phyloP scores from a whole-genome alignment of 176 grass and related monocot genomes.

The Avena eriantha region DNA sequence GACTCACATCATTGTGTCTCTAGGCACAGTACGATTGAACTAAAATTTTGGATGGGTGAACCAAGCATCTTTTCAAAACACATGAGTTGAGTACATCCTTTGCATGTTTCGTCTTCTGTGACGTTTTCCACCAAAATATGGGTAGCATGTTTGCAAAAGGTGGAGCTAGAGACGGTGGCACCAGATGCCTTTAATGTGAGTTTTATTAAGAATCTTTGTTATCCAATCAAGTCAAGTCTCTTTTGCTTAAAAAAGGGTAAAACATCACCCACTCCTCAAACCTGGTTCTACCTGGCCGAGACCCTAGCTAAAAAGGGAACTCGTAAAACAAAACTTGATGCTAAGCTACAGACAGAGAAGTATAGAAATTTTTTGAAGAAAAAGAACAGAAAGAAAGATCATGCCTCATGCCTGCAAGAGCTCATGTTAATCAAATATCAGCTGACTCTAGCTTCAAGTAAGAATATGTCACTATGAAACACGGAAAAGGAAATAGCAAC shows the following conservation, averaged over 20 bases:
- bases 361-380: background rate
- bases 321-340: background rate
- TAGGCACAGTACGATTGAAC: too few relatives aligned
- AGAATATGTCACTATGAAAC: background rate
- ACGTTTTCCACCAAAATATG: too few relatives aligned
- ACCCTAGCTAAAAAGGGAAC: background rate
- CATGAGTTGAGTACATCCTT: too few relatives aligned
- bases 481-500: background rate
- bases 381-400: background rate
- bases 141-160: too few relatives aligned
- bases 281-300: background rate
- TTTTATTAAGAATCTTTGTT: too few relatives aligned
- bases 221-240: too few relatives aligned
- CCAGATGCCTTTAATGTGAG: too few relatives aligned
- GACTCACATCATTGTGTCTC: too few relatives aligned
- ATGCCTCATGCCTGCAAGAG: background rate
- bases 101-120: too few relatives aligned
- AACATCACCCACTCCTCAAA: background rate
- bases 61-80: too few relatives aligned
- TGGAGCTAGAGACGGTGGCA: too few relatives aligned
- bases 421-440: background rate
- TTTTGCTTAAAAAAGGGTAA: background rate
- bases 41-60: too few relatives aligned
- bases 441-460: constrained; percentile 6
- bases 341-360: background rate